phyloP scores from a whole-genome alignment of 192 early-diverging fungal genomes.

The Entomortierella beljakovae region DNA sequence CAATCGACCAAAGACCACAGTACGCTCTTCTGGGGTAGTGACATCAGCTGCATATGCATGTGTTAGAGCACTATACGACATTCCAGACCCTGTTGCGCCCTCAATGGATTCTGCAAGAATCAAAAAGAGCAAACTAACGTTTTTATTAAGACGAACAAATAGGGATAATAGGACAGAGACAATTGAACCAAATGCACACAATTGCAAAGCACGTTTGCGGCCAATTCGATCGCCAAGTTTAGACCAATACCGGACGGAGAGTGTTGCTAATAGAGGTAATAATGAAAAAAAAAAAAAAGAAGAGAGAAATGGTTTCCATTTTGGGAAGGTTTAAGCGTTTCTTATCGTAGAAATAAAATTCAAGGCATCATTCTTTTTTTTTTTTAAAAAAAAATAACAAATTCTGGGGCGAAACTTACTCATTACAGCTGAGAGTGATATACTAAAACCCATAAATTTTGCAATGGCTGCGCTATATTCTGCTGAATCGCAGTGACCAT shows the following conservation, averaged over 20 bases:
- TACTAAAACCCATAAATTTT: slow-evolving; percentile 21
- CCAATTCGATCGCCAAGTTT: slow-evolving; percentile 23
- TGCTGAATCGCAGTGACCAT: slow-evolving; percentile 18
- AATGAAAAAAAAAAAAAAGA: no score
- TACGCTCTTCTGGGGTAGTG: slow-evolving; percentile 10
- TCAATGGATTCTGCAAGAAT: slow-evolving; percentile 17
- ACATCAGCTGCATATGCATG: slow-evolving; percentile 36
- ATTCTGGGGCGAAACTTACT: no score
- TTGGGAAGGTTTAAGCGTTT: no score
- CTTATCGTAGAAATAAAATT: no score
- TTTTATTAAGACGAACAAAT: slow-evolving; percentile 16
- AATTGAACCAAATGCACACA: slow-evolving; percentile 2
- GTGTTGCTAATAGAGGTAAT: background rate
- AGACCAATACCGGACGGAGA: slow-evolving; percentile 27
- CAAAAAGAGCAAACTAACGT: slow-evolving; percentile 3
- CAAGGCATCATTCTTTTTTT: no score
- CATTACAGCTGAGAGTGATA: slow-evolving; percentile 6
- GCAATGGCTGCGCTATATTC: slow-evolving; percentile 42
- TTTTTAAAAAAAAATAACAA: no score
- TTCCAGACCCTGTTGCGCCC: slow-evolving; percentile 14
- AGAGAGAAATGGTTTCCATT: no score
- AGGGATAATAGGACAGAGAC: background rate
- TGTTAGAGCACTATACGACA: slow-evolving; percentile 1
- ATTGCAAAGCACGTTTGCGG: slow-evolving; percentile 5
- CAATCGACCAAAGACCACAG: slow-evolving; percentile 36